Evolutionary conservation across 2,329 filamentous ascomycete species (phyloP).

Genomic region (Hymenoscyphus linearis): DNA sequence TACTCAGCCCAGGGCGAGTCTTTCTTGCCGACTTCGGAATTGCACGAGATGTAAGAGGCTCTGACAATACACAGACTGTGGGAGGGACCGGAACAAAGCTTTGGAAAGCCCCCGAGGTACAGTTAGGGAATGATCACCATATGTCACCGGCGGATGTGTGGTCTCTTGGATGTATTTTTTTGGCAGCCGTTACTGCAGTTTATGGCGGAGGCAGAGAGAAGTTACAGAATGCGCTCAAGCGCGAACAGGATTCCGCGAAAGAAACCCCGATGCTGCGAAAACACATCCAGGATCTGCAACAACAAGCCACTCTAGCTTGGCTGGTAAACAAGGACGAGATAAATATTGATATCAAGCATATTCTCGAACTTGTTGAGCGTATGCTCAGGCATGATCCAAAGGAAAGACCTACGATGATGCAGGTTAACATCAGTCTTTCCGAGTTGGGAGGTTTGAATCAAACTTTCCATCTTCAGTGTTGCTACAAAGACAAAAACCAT

Average conservation of each 20-base stretch:
- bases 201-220: constrained; percentile 37
- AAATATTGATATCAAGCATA: constrained; percentile 32
- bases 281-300: constrained; percentile 15
- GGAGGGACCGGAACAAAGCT: constrained; percentile 36
- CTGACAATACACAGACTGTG: constrained; percentile 41
- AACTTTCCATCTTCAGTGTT: constrained; percentile 42
- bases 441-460: constrained; percentile 44
- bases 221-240: constrained; percentile 36
- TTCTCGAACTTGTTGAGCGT: constrained; percentile 40
- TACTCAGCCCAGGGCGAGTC: constrained; percentile 40
- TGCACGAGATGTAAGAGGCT: constrained; percentile 41
- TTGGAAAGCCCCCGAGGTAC: constrained; percentile 43
- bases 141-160: constrained; percentile 46
- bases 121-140: constrained; percentile 35
- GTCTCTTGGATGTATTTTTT: constrained; percentile 42
- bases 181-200: constrained; percentile 41
- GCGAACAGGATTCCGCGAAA: constrained; percentile 31
- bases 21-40: constrained; percentile 47
- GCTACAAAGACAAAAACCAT: constrained; percentile 35
- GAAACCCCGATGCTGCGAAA: constrained; percentile 26
- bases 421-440: constrained; percentile 44
- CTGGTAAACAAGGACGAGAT: constrained; percentile 16
- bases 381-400: constrained; percentile 48
- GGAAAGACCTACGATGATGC: constrained; percentile 44
- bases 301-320: constrained; percentile 12